phyloP scores from a whole-genome alignment of 805 yeast species.

The Pichia nanzhaoensis region DNA sequence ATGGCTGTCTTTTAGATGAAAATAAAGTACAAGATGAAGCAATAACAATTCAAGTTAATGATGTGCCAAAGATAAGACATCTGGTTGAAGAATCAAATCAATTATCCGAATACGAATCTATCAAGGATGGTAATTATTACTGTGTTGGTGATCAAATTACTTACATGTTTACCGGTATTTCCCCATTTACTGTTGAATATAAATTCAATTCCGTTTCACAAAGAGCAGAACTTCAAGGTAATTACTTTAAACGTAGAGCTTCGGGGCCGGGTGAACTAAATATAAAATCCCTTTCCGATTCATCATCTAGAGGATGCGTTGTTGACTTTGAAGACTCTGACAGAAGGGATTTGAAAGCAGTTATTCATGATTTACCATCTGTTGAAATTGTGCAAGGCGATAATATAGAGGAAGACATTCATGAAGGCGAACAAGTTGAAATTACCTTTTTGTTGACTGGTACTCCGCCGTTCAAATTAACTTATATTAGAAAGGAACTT shows the following conservation, averaged over 20 bases:
- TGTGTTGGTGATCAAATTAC: conserved; percentile 92
- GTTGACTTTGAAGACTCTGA: conserved; percentile 43
- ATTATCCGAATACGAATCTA: conserved; percentile 16
- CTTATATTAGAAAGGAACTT: conserved; percentile 63
- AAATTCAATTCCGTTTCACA: conserved; percentile 58
- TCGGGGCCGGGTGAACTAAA: conserved; percentile 73
- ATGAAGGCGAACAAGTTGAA: conserved; percentile 92
- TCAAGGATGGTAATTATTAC: conserved; percentile 34
- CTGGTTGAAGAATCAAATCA: conserved; percentile 30
- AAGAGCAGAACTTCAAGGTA: conserved; percentile 36
- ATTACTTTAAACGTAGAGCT: conserved; percentile 58
- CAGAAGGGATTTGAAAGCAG: conserved; percentile 27
- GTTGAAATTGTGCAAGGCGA: conserved; percentile 84
- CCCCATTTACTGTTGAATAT: conserved; percentile 75
- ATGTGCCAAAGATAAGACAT: conserved; percentile 60
- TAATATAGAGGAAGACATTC: conserved; percentile 68
- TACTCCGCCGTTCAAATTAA: conserved; percentile 82
- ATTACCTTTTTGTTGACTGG: conserved; percentile 78
- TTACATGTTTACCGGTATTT: conserved; percentile 66
- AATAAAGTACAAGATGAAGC: conserved; percentile 25
- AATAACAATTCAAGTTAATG: conserved; percentile 55
- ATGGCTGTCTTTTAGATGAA: conserved; percentile 55
- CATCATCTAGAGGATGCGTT: conserved; percentile 62
- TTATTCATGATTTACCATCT: conserved; percentile 50
- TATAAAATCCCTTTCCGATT: conserved; percentile 64